Conservation (phyloP, 2,329 filamentous ascomycete genomes). For the Aspergillus aculeatus region DNA sequence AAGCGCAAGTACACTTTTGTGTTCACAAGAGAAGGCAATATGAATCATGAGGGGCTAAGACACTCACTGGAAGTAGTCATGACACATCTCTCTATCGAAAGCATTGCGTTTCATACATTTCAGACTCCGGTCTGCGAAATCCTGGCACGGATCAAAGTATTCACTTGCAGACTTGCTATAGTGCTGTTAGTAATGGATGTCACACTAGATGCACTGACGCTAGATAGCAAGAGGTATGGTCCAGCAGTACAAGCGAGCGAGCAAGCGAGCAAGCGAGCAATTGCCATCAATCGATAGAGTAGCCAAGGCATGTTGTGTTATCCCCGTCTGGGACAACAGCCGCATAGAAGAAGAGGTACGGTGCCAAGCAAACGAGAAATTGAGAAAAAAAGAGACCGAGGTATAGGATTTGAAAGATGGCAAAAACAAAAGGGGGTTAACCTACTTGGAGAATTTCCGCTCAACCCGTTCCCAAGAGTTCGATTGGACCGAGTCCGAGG, state of each 20-base stretch:
- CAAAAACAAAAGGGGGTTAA: conserved; percentile 6
- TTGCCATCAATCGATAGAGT: background rate
- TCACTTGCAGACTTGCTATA: conserved; percentile 81
- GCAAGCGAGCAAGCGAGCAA: background rate
- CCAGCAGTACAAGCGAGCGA: background rate
- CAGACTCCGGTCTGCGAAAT: conserved; percentile 80
- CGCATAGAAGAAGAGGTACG: background rate
- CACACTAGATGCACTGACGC: background rate
- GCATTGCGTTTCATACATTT: conserved; percentile 85
- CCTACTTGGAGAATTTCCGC: conserved; percentile 64
- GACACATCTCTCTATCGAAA: conserved; percentile 84
- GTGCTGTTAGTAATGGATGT: background rate
- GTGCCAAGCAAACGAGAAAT: background rate
- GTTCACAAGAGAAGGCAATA: background rate
- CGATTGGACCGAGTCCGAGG: conserved; percentile 34
- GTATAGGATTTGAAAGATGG: background rate
- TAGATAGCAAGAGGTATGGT: background rate
- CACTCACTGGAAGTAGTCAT: conserved; percentile 89
- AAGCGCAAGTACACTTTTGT: background rate
- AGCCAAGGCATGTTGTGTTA: background rate
- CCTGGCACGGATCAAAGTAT: conserved; percentile 93
- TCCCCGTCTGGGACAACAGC: background rate
- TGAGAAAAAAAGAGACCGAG: background rate
- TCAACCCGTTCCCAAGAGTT: conserved; percentile 60
- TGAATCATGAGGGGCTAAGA: background rate